Percentiles rank a stretch among this genome's conserved stretches.
Evolutionary conservation across 768 basidiomycete genomes (phyloP).

Genomic region (Boletus sensibilis): DNA sequence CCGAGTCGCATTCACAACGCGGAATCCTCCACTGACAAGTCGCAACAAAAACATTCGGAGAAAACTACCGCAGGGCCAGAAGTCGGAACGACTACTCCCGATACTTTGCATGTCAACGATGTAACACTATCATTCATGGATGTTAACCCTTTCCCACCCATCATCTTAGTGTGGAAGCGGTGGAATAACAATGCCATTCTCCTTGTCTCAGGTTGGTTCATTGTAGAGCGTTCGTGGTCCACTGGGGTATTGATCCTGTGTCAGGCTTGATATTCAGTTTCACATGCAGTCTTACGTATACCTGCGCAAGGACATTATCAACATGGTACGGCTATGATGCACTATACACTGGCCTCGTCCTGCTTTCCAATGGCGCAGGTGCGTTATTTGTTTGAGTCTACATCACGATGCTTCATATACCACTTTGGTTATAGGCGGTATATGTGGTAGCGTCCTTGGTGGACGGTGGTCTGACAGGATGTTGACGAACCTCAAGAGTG

Average conservation of each 20-base stretch:
- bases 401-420: background rate
- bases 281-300: slow-evolving; percentile 69
- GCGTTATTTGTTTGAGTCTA: slow-evolving; percentile 12
- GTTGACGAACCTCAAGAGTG: slow-evolving; percentile 39
- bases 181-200: slow-evolving; percentile 69
- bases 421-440: slow-evolving; percentile 36
- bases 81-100: background rate
- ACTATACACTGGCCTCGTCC: slow-evolving; percentile 71
- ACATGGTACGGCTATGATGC: slow-evolving; percentile 64
- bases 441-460: slow-evolving; percentile 55
- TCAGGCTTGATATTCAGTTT: slow-evolving; percentile 73
- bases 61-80: background rate
- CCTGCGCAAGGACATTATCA: slow-evolving; percentile 68
- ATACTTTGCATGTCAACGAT: slow-evolving; percentile 20
- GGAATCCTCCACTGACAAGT: background rate
- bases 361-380: slow-evolving; percentile 76
- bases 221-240: background rate
- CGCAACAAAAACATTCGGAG: slow-evolving; percentile 5
- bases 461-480: slow-evolving; percentile 57
- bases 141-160: slow-evolving; percentile 68
- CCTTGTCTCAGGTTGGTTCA: slow-evolving; percentile 23
- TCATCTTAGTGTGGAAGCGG: slow-evolving; percentile 54
- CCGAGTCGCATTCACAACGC: background rate
- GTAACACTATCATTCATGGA: slow-evolving; percentile 62
- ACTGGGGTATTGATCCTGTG: background rate